Base-by-base conservation (phyloP, 495 filamentous ascomycete genomes). In the Hypoxylon trugodes region DNA sequence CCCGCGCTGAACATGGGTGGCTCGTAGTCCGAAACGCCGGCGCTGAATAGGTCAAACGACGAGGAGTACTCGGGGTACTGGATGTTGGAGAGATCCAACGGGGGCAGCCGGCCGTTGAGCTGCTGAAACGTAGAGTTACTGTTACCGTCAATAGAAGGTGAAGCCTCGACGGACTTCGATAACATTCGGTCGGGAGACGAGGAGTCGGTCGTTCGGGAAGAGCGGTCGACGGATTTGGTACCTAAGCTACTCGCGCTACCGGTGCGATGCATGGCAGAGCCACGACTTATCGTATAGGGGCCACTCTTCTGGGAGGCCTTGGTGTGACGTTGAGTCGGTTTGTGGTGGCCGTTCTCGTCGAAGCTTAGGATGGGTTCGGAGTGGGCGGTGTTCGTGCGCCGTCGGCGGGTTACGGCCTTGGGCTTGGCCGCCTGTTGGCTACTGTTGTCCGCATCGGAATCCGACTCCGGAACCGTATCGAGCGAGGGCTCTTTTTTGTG, bases 281-380 rank as follows among this genome's bases (percentile, higher is more conserved):
- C 86, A 43, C 90, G 86, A 51, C 84, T 87, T 52, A 93, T 86
- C 70, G 88, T 88, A 76, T 96, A 97, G 12, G 93, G 93, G 50
- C 91, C 90, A 68, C 83, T 89, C 73, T 92, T 89, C 72, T 96
- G 91, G 60, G 91, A 90, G 59, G 89, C 84, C 74, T 91, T 89
- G 76, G 95, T 88, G 73, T 94, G 89, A 76, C 93, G 92, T 75
- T 96, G 90, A 24, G 88, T 86, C 6, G 94, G 93, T 77, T 94
- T 94, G 81, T 96, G 93, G 74, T 97, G 92, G 60, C 94, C 93
- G 70, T 96, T 95, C 47, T 89, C 85, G 79, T 97, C 95, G 59
- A 95, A 86, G 32, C 90, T 92, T 61, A 97, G 82, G 25, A 85
- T 84, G 62, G 85, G 77, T 40, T 97, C 93, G n/a, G 93, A 96